Evolutionary conservation across 2,329 filamentous ascomycete genomes (phyloP).

Genomic region (Aspergillus thermomutatus): DNA sequence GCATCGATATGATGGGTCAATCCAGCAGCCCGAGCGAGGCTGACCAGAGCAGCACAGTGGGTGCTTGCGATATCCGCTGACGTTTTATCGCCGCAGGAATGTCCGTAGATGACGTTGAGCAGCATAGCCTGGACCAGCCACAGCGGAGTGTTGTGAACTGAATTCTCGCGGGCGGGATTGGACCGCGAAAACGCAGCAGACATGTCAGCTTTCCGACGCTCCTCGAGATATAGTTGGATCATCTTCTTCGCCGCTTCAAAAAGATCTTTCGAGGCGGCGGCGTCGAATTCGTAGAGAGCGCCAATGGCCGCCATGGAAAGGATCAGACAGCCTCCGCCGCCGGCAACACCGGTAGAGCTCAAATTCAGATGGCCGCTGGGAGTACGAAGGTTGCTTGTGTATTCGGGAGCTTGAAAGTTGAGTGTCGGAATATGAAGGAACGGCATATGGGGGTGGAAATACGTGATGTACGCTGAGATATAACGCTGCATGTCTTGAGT

Average conservation of each 20-base stretch:
- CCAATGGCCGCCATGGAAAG: conserved; percentile 86
- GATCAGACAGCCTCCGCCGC: conserved; percentile 81
- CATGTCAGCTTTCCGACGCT: conserved; percentile 81
- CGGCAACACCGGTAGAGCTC: conserved; percentile 56
- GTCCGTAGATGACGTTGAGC: conserved; percentile 90
- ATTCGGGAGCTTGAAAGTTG: conserved; percentile 77
- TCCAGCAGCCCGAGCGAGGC: conserved; percentile 84
- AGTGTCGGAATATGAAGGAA: conserved; percentile 90
- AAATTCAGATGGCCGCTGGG: conserved; percentile 51
- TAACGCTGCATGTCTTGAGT: conserved; percentile 86
- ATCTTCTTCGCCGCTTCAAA: conserved; percentile 94
- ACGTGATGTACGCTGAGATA: conserved; percentile 83
- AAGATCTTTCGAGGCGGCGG: conserved; percentile 72
- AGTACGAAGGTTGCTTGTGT: conserved; percentile 58
- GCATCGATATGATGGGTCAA: conserved; percentile 52
- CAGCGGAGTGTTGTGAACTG: conserved; percentile 72
- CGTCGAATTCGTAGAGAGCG: conserved; percentile 83
- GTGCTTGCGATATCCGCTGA: conserved; percentile 89
- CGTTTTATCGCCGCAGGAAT: conserved; percentile 88
- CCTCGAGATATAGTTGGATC: conserved; percentile 89
- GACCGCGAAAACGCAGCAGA: conserved; percentile 56
- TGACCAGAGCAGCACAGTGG: conserved; percentile 86
- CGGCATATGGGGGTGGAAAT: conserved; percentile 92
- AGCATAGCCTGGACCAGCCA: conserved; percentile 98
- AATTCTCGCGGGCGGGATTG: conserved; percentile 54